Base-by-base conservation (phyloP, 306 rosid species). In the Sesbania bispinosa region DNA sequence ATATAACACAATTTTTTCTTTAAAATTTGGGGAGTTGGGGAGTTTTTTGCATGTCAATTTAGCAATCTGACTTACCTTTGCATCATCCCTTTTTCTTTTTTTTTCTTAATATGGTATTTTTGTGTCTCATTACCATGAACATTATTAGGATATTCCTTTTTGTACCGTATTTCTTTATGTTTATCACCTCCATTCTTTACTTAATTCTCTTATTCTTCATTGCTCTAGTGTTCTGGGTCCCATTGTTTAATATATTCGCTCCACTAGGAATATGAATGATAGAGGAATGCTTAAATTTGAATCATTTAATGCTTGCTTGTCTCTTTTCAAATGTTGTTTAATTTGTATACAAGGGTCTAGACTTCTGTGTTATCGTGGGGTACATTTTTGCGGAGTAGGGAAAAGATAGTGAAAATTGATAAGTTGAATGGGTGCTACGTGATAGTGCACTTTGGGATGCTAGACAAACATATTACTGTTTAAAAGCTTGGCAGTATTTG, bases 201-300 rank as follows among this genome's bases (percentile, higher is more conserved):
- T 67, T 67, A 50, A 33, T 11, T 50, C 33, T 33, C 36, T n/a
- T 69, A 9, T 10, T 39, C 1, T 7, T 53, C 53, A 15, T 54
- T 27, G 47, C 60, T 26, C 42, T 54, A 9, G 41, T 38, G 13
- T 53, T 51, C 27, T 38, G 29, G 38, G 52, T 53, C 30, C 54
- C n/a, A 39, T 38, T 53, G 10, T 14, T 52, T n/a, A 51, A 36
- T 38, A n/a, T 10, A 52, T 38, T 38, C 11, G 26, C 35, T 20
- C 50, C 9, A 16, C 18, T 62, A 60, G 69, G 29, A 46, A 60
- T 33, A n/a, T 73, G 48, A 46, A 47, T 46, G 29, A 41, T n/a
- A n/a, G n/a, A n/a, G 59, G 10, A 59, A 63, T 74, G 53, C 43
- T 33, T 63, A 21, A 64, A 52, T 13, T 63, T 55, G 47, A 63